These are phyloP conservation scores for Phialophora verrucosa DNA, from an alignment of 2,329 filamentous ascomycete genomes.

Conservation along the genomic window DNA sequence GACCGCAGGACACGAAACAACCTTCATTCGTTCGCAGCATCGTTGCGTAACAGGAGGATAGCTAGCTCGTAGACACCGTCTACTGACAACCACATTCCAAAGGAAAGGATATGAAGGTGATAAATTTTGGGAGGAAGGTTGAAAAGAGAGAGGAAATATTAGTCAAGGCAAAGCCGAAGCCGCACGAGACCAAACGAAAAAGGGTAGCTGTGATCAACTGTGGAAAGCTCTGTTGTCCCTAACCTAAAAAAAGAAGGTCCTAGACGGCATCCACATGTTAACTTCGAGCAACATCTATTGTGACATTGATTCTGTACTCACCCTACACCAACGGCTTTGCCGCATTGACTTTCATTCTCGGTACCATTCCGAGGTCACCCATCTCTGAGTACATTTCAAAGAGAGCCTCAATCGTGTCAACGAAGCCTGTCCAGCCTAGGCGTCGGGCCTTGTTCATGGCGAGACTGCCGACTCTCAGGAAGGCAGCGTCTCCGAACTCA, in stretches of 20 bases:
- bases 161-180: background rate
- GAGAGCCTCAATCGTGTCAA: conserved; percentile 40
- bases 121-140: background rate
- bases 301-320: background rate
- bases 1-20: no score
- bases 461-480: conserved; percentile 28
- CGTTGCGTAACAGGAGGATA: no score
- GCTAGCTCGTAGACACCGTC: no score
- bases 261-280: background rate
- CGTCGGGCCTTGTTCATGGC: conserved; percentile 39
- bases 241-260: background rate
- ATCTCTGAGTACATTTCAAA: conserved; percentile 40
- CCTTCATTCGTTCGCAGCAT: no score
- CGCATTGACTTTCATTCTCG: conserved; percentile 38
- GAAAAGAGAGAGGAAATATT: no score
- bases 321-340: conserved; percentile 36
- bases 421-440: conserved; percentile 41
- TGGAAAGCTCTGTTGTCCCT: background rate
- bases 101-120: background rate
- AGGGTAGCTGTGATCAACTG: background rate
- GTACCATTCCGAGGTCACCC: conserved; percentile 39
- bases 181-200: background rate
- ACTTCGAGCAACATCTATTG: background rate
- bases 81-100: no score
- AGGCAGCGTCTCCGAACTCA: conserved; percentile 38